A percentile compares a stretch with the other conserved stretches of the same genome.
Conservation (phyloP, 208 protist species). For the Leishmania gerbilli region DNA sequence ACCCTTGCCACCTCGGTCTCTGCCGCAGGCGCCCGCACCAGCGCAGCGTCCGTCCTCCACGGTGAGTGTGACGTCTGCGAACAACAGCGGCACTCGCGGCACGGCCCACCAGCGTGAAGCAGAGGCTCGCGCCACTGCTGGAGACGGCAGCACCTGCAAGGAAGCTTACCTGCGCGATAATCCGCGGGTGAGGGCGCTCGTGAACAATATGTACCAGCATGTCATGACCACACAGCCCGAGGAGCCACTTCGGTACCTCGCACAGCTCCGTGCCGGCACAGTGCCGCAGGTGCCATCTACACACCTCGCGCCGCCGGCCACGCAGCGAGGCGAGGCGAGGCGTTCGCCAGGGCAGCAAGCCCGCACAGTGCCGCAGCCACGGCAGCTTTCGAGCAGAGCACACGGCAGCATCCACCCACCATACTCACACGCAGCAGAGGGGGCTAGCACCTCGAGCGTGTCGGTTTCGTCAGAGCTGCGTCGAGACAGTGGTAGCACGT, state of each 20-base stretch:
- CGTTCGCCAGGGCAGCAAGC: not conserved
- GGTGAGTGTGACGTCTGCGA: not conserved
- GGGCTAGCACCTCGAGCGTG: not conserved
- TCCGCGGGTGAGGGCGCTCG: slow-evolving; percentile 33
- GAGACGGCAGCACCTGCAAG: slow-evolving; percentile 2
- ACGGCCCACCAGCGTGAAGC: not conserved
- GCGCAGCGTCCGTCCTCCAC: slow-evolving; percentile 9
- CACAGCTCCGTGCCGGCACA: not conserved
- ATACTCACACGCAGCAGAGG: not conserved
- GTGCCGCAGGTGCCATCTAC: slow-evolving; percentile 3
- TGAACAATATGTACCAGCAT: slow-evolving; percentile 53
- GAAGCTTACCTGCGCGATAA: slow-evolving; percentile 27
- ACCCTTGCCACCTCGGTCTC: not conserved
- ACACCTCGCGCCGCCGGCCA: not conserved
- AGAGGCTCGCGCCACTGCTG: slow-evolving; percentile 1
- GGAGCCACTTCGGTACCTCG: slow-evolving; percentile 41
- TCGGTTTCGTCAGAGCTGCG: not conserved
- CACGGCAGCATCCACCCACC: slow-evolving; percentile 10
- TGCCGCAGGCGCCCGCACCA: not conserved
- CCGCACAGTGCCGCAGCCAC: slow-evolving; percentile 1
- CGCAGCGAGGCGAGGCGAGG: not conserved
- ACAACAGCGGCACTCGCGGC: not conserved
- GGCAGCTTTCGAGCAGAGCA: slow-evolving; percentile 2
- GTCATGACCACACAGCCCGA: slow-evolving; percentile 49
- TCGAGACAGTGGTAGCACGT: not conserved